Conservation (phyloP, 148 eudicot species). For the Vaccinium vitisidaea region DNA sequence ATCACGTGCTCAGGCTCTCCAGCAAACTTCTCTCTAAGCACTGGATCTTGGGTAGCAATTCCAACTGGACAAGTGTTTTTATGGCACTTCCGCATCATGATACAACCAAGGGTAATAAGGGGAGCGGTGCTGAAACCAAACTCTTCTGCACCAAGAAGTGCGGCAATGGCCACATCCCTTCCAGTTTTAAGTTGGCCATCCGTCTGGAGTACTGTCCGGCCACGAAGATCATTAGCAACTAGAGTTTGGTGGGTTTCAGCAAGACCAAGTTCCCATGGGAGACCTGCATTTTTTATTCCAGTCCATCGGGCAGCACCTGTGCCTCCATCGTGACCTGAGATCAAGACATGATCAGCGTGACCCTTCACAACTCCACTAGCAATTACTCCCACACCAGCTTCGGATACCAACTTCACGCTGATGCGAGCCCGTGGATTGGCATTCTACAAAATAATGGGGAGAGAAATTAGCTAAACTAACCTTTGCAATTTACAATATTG, state of each 20-base stretch:
- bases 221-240: conserved; percentile 96
- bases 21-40: conserved; percentile 90
- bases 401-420: conserved; percentile 95
- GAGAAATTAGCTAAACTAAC: conserved; percentile 11
- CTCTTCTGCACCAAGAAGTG: conserved; percentile 98
- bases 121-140: conserved; percentile 99
- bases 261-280: conserved; percentile 99
- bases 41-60: conserved; percentile 98
- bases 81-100: conserved; percentile 99
- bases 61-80: conserved; percentile 99
- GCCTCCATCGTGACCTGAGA: conserved; percentile 99
- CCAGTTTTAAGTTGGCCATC: conserved; percentile 98
- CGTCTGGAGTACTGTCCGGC: conserved; percentile 83
- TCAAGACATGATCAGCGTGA: conserved; percentile 92
- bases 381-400: conserved; percentile 98
- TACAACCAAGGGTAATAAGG: conserved; percentile 92
- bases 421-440: conserved; percentile 93
- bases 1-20: conserved; percentile 99
- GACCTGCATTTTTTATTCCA: conserved; percentile 96
- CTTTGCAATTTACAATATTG: neutral
- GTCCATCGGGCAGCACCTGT: conserved; percentile 99
- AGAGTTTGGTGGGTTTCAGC: conserved; percentile 99
- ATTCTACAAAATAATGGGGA: conserved; percentile 42
- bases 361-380: conserved; percentile 98
- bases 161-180: conserved; percentile 94